Evolutionary conservation across 306 rosid species (phyloP).

Genomic region (Phaseolus lunatus): DNA sequence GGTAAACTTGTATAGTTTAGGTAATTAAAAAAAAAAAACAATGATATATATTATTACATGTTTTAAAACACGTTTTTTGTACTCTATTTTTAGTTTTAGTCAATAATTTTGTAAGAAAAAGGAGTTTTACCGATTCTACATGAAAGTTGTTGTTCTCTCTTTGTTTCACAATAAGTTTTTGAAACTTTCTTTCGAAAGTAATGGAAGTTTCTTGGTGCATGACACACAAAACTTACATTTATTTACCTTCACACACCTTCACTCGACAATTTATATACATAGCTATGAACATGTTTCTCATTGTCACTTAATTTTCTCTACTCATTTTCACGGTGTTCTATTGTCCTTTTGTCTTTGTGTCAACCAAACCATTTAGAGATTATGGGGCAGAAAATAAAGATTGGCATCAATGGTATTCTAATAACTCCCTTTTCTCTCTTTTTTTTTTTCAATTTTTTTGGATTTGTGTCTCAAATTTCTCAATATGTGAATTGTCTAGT

Average conservation of each 20-base stretch:
- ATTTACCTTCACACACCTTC: background rate
- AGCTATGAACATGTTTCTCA: background rate
- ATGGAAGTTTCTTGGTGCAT: background rate
- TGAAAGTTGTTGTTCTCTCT: background rate
- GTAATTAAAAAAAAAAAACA: no score
- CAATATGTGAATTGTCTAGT: background rate
- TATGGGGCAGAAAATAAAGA: conserved; percentile 71
- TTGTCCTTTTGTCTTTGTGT: background rate
- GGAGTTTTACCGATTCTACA: background rate
- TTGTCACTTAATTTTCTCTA: conserved; percentile 6
- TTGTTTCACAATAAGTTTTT: background rate
- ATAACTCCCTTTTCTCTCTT: background rate
- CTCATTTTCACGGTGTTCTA: background rate
- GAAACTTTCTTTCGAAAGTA: conserved; percentile 33
- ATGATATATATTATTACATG: no score
- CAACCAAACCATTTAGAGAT: background rate
- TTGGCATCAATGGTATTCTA: conserved; percentile 79
- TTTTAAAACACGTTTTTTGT: no score
- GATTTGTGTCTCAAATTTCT: background rate
- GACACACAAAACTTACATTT: no score
- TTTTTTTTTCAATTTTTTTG: background rate
- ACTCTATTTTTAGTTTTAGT: no score
- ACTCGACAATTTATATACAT: background rate
- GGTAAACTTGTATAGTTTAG: no score
- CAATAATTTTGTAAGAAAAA: background rate